phyloP scores from a whole-genome alignment of 2,329 filamentous ascomycete species.

The Trichoderma semiorbis region DNA sequence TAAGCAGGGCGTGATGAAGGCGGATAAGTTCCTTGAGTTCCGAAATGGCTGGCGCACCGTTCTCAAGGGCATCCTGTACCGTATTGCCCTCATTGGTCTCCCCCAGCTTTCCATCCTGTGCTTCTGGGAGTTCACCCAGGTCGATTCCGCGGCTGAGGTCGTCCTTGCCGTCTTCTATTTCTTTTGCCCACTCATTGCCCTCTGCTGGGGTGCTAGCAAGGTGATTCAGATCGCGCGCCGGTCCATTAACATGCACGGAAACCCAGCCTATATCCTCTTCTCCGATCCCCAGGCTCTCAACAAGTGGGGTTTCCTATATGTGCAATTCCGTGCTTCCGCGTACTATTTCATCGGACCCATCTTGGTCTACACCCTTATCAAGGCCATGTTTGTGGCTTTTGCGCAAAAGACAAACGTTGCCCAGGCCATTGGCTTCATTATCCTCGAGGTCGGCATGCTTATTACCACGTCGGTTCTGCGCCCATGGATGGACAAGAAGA shows the following conservation, averaged over 20 bases:
- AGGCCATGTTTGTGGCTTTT: slow-evolving; percentile 88
- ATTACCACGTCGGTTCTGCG: slow-evolving; percentile 76
- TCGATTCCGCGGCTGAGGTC: slow-evolving; percentile 81
- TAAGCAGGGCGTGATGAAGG: slow-evolving; percentile 73
- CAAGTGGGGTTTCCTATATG: slow-evolving; percentile 98
- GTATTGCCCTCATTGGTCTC: slow-evolving; percentile 84
- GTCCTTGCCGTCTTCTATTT: slow-evolving; percentile 88
- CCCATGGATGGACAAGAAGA: slow-evolving; percentile 99
- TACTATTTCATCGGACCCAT: slow-evolving; percentile 91
- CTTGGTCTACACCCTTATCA: slow-evolving; percentile 76
- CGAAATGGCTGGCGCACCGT: slow-evolving; percentile 91
- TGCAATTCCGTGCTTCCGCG: slow-evolving; percentile 91
- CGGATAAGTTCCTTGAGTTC: slow-evolving; percentile 87
- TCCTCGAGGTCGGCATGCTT: slow-evolving; percentile 77
- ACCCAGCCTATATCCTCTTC: slow-evolving; percentile 94
- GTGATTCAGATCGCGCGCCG: slow-evolving; percentile 85
- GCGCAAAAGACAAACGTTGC: slow-evolving; percentile 54
- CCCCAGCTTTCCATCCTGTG: slow-evolving; percentile 87
- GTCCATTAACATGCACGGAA: slow-evolving; percentile 88
- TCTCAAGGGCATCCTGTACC: slow-evolving; percentile 90
- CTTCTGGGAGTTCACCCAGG: slow-evolving; percentile 86
- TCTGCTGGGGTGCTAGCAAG: slow-evolving; percentile 85
- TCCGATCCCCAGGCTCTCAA: slow-evolving; percentile 88
- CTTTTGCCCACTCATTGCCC: slow-evolving; percentile 70
- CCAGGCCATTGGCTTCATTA: slow-evolving; percentile 79